Percentiles rank a stretch among this genome's conserved stretches.
phyloP scores from a whole-genome alignment of 2,329 filamentous ascomycete genomes.

The Alternaria novae-zelandiae region DNA sequence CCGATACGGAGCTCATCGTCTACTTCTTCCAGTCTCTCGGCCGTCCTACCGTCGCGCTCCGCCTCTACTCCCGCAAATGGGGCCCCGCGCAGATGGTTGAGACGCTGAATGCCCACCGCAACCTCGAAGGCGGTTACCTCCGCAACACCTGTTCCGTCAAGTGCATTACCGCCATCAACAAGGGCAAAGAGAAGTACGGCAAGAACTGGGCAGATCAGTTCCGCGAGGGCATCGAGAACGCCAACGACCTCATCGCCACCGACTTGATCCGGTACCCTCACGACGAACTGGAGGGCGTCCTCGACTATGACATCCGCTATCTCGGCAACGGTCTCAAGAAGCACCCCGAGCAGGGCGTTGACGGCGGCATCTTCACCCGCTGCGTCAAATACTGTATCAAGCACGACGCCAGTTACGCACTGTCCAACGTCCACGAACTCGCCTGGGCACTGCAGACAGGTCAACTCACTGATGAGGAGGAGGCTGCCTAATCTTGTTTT shows the following conservation, averaged over 20 bases:
- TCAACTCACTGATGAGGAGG: not conserved
- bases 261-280: slow-evolving; percentile 20
- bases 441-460: slow-evolving; percentile 14
- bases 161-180: slow-evolving; percentile 32
- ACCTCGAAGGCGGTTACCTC: slow-evolving; percentile 31
- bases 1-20: slow-evolving; percentile 37
- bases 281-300: not conserved
- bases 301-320: slow-evolving; percentile 24
- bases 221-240: slow-evolving; percentile 8
- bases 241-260: slow-evolving; percentile 24
- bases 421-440: slow-evolving; percentile 20
- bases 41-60: slow-evolving; percentile 31
- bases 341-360: slow-evolving; percentile 15
- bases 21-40: slow-evolving; percentile 41
- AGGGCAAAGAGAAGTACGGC: slow-evolving; percentile 21
- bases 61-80: slow-evolving; percentile 33
- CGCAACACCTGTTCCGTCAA: slow-evolving; percentile 41
- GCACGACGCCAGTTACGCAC: slow-evolving; percentile 14
- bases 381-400: slow-evolving; percentile 35
- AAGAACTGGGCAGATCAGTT: slow-evolving; percentile 16
- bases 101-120: slow-evolving; percentile 32
- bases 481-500: not conserved
- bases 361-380: slow-evolving; percentile 35
- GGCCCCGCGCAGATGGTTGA: slow-evolving; percentile 30
- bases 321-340: slow-evolving; percentile 24